A percentile compares a stretch with the other conserved stretches of the same genome.
These are phyloP conservation scores for Backusella mclennaniae DNA, from an alignment of 192 early-diverging fungal species.

Conservation along the genomic window DNA sequence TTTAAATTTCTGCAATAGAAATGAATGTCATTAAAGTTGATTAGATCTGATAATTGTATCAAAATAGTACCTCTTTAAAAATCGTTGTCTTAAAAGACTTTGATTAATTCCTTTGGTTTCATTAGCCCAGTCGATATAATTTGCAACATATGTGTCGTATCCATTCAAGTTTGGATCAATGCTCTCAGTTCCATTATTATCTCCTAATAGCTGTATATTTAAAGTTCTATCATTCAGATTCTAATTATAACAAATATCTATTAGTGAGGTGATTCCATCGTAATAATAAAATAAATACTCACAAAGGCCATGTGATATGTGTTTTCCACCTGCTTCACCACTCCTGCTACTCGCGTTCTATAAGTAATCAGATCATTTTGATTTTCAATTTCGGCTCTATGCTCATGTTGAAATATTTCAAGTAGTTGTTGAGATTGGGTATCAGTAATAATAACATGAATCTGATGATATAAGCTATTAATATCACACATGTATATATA, in stretches of 20 bases:
- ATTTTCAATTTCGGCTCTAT: not conserved
- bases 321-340: not conserved
- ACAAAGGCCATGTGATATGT: slow-evolving; percentile 3
- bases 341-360: slow-evolving; percentile 1
- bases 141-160: slow-evolving; percentile 28
- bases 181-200: not conserved
- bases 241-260: not conserved
- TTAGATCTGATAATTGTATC: not conserved
- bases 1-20: slow-evolving; percentile 5
- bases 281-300: not conserved
- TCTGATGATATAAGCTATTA: not conserved
- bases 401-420: slow-evolving; percentile 59
- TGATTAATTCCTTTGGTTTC: slow-evolving; percentile 25
- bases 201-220: slow-evolving; percentile 22
- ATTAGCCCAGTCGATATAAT: slow-evolving; percentile 30
- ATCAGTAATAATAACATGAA: slow-evolving; percentile 45
- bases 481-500: not conserved
- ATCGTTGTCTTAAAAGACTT: slow-evolving; percentile 1
- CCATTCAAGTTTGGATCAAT: not conserved
- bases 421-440: slow-evolving; percentile 61
- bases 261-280: not conserved
- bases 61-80: slow-evolving; percentile 16
- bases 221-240: slow-evolving; percentile 15
- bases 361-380: not conserved
- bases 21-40: not conserved